Evolutionary conservation across 2,329 filamentous ascomycete genomes (phyloP).

Genomic region (Sclerotinia subarctica): DNA sequence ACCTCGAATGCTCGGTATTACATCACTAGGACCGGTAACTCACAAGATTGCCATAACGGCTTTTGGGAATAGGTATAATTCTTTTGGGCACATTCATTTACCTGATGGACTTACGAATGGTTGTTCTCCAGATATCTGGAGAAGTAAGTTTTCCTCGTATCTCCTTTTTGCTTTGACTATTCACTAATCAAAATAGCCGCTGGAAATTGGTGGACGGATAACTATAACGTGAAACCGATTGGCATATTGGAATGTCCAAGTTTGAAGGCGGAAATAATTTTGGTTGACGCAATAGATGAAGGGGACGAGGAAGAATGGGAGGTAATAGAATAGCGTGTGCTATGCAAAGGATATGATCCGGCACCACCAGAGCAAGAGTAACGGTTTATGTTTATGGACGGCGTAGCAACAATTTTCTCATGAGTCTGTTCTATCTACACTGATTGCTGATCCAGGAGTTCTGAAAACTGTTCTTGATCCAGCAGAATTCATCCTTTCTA

Average conservation of each 20-base stretch:
- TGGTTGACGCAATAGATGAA: not conserved
- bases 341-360: not conserved
- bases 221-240: slow-evolving; percentile 27
- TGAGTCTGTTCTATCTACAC: not conserved
- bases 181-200: slow-evolving; percentile 20
- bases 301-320: slow-evolving; percentile 4
- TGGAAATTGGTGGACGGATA: slow-evolving; percentile 31
- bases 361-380: too few species aligned
- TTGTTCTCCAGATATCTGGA: slow-evolving; percentile 29
- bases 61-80: slow-evolving; percentile 36
- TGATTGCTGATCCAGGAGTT: slow-evolving; percentile 46
- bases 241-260: slow-evolving; percentile 25
- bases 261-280: not conserved
- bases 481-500: slow-evolving; percentile 54
- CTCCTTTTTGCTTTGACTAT: not conserved
- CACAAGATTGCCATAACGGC: slow-evolving; percentile 31
- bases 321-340: not conserved
- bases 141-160: slow-evolving; percentile 27
- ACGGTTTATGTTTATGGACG: too few species aligned
- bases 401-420: not conserved
- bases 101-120: slow-evolving; percentile 29
- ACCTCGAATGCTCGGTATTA: slow-evolving; percentile 30
- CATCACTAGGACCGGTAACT: slow-evolving; percentile 21
- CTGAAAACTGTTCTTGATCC: slow-evolving; percentile 56
- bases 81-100: slow-evolving; percentile 36